These are phyloP conservation scores for Ophiostoma piceae DNA, from an alignment of 2,329 filamentous ascomycete species.

Conservation along the genomic window DNA sequence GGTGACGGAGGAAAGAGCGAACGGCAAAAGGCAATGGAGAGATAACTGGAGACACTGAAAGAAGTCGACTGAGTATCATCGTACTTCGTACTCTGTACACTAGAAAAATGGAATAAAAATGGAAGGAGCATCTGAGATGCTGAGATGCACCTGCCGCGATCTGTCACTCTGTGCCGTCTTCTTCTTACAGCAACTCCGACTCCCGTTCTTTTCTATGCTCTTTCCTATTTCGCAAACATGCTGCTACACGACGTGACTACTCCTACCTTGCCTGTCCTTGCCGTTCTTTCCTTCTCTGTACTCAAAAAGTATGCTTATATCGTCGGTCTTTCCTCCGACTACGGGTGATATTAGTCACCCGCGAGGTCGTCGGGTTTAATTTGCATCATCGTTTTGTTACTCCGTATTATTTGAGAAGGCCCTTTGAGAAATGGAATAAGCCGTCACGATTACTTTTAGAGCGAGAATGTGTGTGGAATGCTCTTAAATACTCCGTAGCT, in stretches of 20 bases:
- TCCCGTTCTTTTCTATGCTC: not conserved
- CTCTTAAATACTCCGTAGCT: not conserved
- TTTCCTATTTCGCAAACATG: not conserved
- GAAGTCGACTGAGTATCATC: not conserved
- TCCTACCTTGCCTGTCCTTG: not conserved
- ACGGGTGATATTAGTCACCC: not conserved
- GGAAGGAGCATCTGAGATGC: not conserved
- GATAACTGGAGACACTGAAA: not conserved
- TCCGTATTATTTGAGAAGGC: not conserved
- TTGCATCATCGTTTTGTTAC: not conserved
- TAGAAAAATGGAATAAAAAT: not conserved
- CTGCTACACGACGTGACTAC: not conserved
- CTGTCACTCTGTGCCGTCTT: not conserved
- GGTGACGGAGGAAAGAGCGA: constrained; percentile 15
- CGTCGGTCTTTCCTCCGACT: not conserved
- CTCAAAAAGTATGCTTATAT: not conserved
- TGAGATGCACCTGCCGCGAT: constrained; percentile 4
- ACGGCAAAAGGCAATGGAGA: not conserved
- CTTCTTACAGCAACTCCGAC: not conserved
- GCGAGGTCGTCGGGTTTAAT: not conserved
- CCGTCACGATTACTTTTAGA: not conserved
- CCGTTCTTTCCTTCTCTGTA: not conserved
- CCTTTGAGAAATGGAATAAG: not conserved
- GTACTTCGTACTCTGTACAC: not conserved
- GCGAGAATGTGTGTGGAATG: not conserved